Conservation (phyloP, 2,329 filamentous ascomycete species). For the Tolypocladium inflatum region DNA sequence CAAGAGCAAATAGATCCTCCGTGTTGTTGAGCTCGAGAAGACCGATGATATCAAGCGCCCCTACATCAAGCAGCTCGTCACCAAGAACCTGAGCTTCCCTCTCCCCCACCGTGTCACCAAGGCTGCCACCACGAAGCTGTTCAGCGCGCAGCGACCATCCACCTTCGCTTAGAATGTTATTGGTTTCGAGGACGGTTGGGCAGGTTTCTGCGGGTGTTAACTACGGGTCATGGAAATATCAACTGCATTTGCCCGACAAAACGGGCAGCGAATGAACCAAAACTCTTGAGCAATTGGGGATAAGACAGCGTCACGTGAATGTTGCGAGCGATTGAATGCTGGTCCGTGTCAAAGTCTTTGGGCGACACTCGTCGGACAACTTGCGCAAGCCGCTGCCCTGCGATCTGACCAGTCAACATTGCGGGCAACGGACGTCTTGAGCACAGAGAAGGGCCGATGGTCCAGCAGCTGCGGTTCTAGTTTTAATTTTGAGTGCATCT, state of each 20-base stretch:
- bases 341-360: background rate
- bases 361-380: background rate
- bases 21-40: conserved; percentile 96
- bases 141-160: conserved; percentile 83
- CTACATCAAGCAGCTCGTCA: conserved; percentile 97
- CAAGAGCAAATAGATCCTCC: conserved; percentile 64
- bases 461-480: background rate
- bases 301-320: background rate
- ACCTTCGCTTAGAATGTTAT: conserved; percentile 85
- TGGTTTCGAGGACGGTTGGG: conserved; percentile 40
- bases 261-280: conserved; percentile 36
- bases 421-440: background rate
- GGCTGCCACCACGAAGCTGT: conserved; percentile 78
- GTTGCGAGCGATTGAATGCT: background rate
- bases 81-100: conserved; percentile 95
- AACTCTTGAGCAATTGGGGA: conserved; percentile 6
- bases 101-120: conserved; percentile 92
- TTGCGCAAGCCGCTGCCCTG: background rate
- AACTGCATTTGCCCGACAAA: conserved; percentile 47
- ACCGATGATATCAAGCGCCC: conserved; percentile 89
- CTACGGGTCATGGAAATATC: conserved; percentile 51
- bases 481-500: background rate
- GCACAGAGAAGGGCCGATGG: background rate
- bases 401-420: too few species aligned
- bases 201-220: conserved; percentile 51